Evolutionary conservation across 306 rosid species (phyloP).

Genomic region (Calophaca sinica): DNA sequence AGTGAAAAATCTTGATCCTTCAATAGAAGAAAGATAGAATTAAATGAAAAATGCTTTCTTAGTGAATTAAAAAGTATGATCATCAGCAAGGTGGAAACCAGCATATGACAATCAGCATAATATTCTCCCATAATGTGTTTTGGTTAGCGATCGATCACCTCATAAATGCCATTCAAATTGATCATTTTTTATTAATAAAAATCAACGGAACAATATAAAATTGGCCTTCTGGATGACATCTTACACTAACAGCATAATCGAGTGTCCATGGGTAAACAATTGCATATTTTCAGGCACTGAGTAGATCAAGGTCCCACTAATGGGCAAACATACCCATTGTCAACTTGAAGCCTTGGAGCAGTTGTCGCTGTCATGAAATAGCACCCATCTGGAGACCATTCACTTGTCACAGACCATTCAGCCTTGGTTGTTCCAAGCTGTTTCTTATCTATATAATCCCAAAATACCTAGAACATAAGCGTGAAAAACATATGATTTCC

Average conservation of each 20-base stretch:
- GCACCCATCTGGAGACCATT: constrained; percentile 96
- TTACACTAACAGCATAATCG: constrained; percentile 27
- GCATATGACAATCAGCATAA: constrained; percentile 29
- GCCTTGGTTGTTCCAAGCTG: constrained; percentile 79
- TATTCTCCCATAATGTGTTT: constrained; percentile 23
- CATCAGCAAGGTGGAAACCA: constrained; percentile 34
- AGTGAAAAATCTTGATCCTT: constrained; percentile 88
- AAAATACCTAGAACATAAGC: constrained; percentile 72
- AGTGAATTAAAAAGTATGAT: constrained; percentile 10
- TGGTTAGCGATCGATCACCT: constrained; percentile 16
- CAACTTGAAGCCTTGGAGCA: constrained; percentile 97
- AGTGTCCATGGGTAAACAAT: not conserved
- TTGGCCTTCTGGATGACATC: constrained; percentile 35
- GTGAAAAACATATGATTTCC: constrained; percentile 31
- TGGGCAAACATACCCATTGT: constrained; percentile 74
- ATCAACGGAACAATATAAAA: constrained; percentile 26
- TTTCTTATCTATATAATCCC: constrained; percentile 80
- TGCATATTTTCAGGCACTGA: constrained; percentile 31
- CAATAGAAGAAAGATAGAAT: constrained; percentile 18
- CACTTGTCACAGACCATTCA: constrained; percentile 93
- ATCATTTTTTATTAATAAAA: constrained; percentile 17
- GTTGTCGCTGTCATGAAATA: constrained; percentile 99
- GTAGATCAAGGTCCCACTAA: constrained; percentile 20
- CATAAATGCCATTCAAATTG: constrained; percentile 26
- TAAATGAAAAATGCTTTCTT: not conserved